These are phyloP conservation scores for Pseudogymnoascus sp. DNA, from an alignment of 2,329 filamentous ascomycete species.

Conservation along the genomic window DNA sequence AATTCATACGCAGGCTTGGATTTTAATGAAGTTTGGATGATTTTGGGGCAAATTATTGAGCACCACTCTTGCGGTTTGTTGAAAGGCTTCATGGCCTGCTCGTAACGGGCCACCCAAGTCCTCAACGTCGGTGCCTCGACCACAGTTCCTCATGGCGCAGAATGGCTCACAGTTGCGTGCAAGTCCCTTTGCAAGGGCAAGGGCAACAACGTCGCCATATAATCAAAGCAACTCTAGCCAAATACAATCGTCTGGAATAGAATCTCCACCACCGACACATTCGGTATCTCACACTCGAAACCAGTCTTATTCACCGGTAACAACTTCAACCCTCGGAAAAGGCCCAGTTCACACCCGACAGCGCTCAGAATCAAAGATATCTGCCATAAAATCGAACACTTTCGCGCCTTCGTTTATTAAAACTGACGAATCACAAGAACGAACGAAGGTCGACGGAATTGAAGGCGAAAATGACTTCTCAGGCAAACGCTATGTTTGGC, in stretches of 20 bases:
- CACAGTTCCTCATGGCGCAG: conserved; percentile 29
- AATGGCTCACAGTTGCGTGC: conserved; percentile 62
- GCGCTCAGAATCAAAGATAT: conserved; percentile 59
- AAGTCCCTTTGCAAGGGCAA: conserved; percentile 69
- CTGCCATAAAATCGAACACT: conserved; percentile 62
- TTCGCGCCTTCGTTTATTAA: conserved; percentile 97
- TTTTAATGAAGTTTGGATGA: neutral
- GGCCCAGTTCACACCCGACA: conserved; percentile 27
- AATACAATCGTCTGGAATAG: conserved; percentile 48
- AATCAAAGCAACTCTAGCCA: conserved; percentile 62
- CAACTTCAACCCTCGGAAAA: conserved; percentile 33
- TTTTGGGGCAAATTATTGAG: neutral
- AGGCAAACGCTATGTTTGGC: conserved; percentile 96
- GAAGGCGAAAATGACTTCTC: conserved; percentile 99
- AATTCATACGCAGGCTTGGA: neutral
- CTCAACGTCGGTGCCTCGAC: neutral
- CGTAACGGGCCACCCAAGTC: neutral
- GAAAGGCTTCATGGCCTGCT: conserved; percentile 4
- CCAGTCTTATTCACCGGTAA: conserved; percentile 55
- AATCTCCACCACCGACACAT: conserved; percentile 29
- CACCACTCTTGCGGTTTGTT: neutral
- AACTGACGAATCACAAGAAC: conserved; percentile 61
- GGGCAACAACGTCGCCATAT: conserved; percentile 56
- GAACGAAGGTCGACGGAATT: conserved; percentile 59
- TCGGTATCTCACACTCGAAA: conserved; percentile 54